Conservation (phyloP, 345 rosid species). For the Citrus australasica region DNA sequence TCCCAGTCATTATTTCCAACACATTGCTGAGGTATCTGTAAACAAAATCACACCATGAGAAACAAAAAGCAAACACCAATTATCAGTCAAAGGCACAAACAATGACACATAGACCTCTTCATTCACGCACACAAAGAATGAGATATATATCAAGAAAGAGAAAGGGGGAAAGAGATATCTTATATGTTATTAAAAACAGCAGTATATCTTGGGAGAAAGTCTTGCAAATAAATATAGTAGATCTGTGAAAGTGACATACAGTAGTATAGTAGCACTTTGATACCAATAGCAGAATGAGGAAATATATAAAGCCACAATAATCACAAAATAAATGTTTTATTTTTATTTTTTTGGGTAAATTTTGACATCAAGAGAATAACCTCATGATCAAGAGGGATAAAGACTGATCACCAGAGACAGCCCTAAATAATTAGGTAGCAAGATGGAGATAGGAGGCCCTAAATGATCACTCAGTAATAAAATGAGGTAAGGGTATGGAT, state of each 20-base stretch:
- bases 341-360: too few relatives aligned
- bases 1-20: neutral
- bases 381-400: neutral
- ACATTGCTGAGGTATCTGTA: neutral
- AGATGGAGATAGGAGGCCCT: neutral
- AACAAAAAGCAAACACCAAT: neutral
- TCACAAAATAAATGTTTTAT: too few relatives aligned
- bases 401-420: neutral
- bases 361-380: neutral
- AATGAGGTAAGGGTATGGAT: neutral
- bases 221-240: neutral
- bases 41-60: neutral
- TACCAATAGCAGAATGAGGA: neutral
- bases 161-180: neutral
- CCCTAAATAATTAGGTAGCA: neutral
- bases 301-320: neutral
- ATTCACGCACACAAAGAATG: too few relatives aligned
- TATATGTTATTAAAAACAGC: neutral
- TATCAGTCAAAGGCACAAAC: neutral
- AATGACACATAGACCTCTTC: neutral
- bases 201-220: neutral
- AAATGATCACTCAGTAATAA: neutral
- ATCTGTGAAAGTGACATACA: neutral
- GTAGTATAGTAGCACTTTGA: neutral
- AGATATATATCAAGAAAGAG: neutral